phyloP scores from a whole-genome alignment of 2,329 filamentous ascomycete genomes.

The Neobulgaria alba region DNA sequence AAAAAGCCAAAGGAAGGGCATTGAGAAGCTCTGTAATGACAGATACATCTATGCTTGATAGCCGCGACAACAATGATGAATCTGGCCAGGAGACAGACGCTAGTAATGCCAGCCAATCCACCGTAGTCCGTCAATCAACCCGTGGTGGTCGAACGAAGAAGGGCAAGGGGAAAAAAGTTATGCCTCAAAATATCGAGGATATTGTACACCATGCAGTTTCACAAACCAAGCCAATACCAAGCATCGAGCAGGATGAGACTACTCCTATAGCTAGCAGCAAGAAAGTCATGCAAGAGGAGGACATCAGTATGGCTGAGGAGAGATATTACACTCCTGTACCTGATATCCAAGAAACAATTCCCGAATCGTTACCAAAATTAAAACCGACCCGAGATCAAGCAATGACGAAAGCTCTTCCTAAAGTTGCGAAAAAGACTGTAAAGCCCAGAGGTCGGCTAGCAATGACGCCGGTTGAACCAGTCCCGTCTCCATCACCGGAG shows the following conservation, averaged over 20 bases:
- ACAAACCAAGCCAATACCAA: conserved; percentile 3
- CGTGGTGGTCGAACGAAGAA: conserved; percentile 22
- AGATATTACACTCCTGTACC: conserved; percentile 11
- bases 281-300: conserved; percentile 11
- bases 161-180: conserved; percentile 22
- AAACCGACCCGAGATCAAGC: too few relatives aligned
- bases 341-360: conserved; percentile 3
- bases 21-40: conserved; percentile 18
- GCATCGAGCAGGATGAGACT: conserved; percentile 3
- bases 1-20: conserved; percentile 8
- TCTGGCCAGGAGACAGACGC: conserved; percentile 29
- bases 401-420: conserved; percentile 1
- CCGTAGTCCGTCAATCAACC: conserved; percentile 17
- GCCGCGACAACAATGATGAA: conserved; percentile 24
- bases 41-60: conserved; percentile 7
- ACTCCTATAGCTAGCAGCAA: conserved; percentile 5
- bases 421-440: conserved; percentile 4
- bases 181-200: conserved; percentile 19
- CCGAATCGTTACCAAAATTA: too few relatives aligned
- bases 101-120: conserved; percentile 25
- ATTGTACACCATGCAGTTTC: conserved; percentile 16
- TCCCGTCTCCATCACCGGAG: conserved; percentile 1
- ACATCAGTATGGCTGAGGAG: conserved; percentile 11
- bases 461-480: conserved; percentile 7
- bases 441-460: conserved; percentile 14